phyloP scores from a whole-genome alignment of 2,329 filamentous ascomycete genomes.

The Neoarthrinium moseri region DNA sequence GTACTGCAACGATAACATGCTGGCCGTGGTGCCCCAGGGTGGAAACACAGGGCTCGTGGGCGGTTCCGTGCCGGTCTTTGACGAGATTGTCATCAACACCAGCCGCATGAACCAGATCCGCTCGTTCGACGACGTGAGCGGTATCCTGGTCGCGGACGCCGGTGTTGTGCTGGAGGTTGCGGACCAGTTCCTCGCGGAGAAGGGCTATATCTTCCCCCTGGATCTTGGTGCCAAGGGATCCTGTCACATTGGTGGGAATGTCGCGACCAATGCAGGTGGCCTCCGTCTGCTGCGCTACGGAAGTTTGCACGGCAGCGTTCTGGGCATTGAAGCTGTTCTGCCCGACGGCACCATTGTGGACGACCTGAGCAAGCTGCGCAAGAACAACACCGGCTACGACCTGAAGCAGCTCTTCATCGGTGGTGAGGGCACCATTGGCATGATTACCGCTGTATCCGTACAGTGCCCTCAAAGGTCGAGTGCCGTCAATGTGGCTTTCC shows the following conservation, averaged over 20 bases:
- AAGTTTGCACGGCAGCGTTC: constrained; percentile 87
- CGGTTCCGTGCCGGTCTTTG: constrained; percentile 93
- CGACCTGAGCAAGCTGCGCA: constrained; percentile 82
- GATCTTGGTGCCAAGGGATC: constrained; percentile 98
- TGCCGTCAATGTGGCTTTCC: constrained; percentile 92
- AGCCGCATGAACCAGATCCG: constrained; percentile 87
- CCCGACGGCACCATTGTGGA: constrained; percentile 91
- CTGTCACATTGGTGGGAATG: constrained; percentile 93
- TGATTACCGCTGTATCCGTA: constrained; percentile 88
- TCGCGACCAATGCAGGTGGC: constrained; percentile 93
- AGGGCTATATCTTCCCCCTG: constrained; percentile 86
- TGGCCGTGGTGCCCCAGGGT: constrained; percentile 95
- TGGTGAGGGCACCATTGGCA: constrained; percentile 89
- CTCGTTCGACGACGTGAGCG: constrained; percentile 90
- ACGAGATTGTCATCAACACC: constrained; percentile 94
- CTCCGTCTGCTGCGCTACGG: constrained; percentile 88
- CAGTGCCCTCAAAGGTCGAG: constrained; percentile 84
- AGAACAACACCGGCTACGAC: constrained; percentile 99
- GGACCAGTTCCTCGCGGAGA: constrained; percentile 81
- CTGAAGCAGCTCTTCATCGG: constrained; percentile 78
- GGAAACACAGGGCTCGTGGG: constrained; percentile 96
- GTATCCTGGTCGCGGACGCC: constrained; percentile 85
- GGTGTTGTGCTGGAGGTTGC: constrained; percentile 88
- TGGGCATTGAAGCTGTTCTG: constrained; percentile 90
- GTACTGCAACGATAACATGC: constrained; percentile 90